Evolutionary conservation across 306 rosid genomes (phyloP).

Genomic region (Echinosophora koreensis): DNA sequence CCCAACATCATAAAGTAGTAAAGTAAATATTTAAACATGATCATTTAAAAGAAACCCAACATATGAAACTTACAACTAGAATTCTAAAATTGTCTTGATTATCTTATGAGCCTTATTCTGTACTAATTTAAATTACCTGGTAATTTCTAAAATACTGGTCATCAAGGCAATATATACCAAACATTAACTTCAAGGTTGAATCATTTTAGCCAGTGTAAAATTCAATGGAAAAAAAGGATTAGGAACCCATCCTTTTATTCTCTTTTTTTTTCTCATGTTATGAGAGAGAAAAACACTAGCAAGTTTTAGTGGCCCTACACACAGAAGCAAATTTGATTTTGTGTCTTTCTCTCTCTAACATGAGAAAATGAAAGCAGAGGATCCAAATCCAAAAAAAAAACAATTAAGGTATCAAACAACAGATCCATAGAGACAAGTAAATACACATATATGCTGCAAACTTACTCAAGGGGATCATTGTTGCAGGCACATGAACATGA

Average conservation of each 20-base stretch:
- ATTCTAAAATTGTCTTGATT: slow-evolving; percentile 18
- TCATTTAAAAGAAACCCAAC: slow-evolving; percentile 2
- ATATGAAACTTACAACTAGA: slow-evolving; percentile 1
- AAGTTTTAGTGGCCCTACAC: no score
- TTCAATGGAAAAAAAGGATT: neutral
- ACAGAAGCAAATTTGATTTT: no score
- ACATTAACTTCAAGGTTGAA: slow-evolving; percentile 33
- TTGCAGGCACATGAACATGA: slow-evolving; percentile 78
- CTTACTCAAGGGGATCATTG: slow-evolving; percentile 81
- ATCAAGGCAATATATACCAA: neutral
- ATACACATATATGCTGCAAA: slow-evolving; percentile 29
- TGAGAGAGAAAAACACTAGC: no score
- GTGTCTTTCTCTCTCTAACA: no score
- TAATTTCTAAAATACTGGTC: slow-evolving; percentile 12
- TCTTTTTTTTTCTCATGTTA: no score
- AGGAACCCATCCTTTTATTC: no score
- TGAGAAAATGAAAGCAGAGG: no score
- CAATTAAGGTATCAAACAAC: slow-evolving; percentile 20
- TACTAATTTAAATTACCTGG: slow-evolving; percentile 20
- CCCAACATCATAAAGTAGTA: slow-evolving; percentile 32
- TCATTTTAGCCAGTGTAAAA: neutral
- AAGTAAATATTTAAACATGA: neutral
- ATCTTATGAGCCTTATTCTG: neutral
- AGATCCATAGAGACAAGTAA: slow-evolving; percentile 20
- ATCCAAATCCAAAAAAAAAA: neutral